These are phyloP conservation scores for Penicillium occitanis DNA, from an alignment of 2,329 filamentous ascomycete species.

Conservation along the genomic window DNA sequence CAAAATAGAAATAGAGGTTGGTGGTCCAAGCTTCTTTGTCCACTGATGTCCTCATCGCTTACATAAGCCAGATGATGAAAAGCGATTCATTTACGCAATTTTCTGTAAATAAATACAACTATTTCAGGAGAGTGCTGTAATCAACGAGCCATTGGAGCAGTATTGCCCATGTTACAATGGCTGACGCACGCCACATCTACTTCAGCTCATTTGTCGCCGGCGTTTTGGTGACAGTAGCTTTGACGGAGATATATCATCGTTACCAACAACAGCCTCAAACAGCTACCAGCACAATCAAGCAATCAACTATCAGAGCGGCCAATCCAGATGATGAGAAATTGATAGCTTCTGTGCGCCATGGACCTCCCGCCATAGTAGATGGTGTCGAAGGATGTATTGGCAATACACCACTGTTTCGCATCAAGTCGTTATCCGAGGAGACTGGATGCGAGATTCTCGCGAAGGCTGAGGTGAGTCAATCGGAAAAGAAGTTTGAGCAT, in stretches of 20 bases:
- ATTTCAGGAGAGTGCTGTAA: neutral
- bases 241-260: slow-evolving; percentile 72
- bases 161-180: too few relatives aligned
- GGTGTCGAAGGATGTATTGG: slow-evolving; percentile 92
- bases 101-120: neutral
- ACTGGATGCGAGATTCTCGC: slow-evolving; percentile 88
- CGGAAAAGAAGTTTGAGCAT: too few relatives aligned
- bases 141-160: neutral
- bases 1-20: slow-evolving; percentile 21
- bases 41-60: slow-evolving; percentile 21
- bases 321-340: slow-evolving; percentile 54
- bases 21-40: slow-evolving; percentile 42
- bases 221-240: slow-evolving; percentile 69
- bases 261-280: slow-evolving; percentile 54
- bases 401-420: slow-evolving; percentile 83
- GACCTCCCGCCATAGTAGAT: slow-evolving; percentile 58
- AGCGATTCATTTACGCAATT: neutral
- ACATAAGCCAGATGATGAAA: slow-evolving; percentile 18
- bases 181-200: slow-evolving; percentile 49
- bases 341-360: slow-evolving; percentile 28
- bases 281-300: neutral
- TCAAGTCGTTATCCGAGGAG: slow-evolving; percentile 79
- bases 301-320: slow-evolving; percentile 24
- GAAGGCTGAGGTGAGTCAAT: slow-evolving; percentile 70
- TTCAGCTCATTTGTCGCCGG: slow-evolving; percentile 73